A percentile compares a stretch with the other conserved stretches of the same genome.
phyloP scores from a whole-genome alignment of 176 grass and related monocot genomes.

The Paspalum notatum region DNA sequence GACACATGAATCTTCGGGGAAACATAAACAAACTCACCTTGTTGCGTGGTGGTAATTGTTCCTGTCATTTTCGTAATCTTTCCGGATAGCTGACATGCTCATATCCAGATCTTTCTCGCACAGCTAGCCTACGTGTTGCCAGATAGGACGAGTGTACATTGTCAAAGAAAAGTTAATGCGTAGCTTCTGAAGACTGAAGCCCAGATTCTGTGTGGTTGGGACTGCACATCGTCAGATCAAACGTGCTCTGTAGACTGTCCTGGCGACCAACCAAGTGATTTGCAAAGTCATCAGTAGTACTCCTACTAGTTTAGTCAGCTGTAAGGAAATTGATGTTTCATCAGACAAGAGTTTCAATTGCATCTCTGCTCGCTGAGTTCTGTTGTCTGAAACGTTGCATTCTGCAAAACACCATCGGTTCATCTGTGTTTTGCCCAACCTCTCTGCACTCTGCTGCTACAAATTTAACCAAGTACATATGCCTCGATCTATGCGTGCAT shows the following conservation, averaged over 20 bases:
- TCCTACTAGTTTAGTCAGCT: neutral
- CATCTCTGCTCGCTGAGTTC: too few relatives aligned
- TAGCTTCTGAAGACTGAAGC: neutral
- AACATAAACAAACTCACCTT: slow-evolving; percentile 15
- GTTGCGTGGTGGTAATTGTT: slow-evolving; percentile 9
- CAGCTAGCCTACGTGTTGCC: neutral
- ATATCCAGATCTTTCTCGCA: neutral
- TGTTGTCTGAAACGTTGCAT: too few relatives aligned
- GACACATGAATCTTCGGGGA: slow-evolving; percentile 14
- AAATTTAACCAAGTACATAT: neutral
- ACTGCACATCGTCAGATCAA: neutral
- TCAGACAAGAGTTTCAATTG: too few relatives aligned
- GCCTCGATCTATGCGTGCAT: too few relatives aligned
- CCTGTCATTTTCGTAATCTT: slow-evolving; percentile 28
- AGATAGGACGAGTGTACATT: neutral
- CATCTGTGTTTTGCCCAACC: neutral
- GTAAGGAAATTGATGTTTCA: neutral
- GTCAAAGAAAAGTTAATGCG: neutral
- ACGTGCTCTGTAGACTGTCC: neutral
- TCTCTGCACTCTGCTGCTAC: neutral
- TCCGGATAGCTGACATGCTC: neutral
- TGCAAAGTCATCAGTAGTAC: neutral
- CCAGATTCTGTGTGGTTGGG: neutral
- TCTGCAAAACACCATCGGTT: neutral
- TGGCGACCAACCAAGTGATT: neutral